Evolutionary conservation across 2,329 filamentous ascomycete species (phyloP).

Genomic region (Samsoniella hepiali): DNA sequence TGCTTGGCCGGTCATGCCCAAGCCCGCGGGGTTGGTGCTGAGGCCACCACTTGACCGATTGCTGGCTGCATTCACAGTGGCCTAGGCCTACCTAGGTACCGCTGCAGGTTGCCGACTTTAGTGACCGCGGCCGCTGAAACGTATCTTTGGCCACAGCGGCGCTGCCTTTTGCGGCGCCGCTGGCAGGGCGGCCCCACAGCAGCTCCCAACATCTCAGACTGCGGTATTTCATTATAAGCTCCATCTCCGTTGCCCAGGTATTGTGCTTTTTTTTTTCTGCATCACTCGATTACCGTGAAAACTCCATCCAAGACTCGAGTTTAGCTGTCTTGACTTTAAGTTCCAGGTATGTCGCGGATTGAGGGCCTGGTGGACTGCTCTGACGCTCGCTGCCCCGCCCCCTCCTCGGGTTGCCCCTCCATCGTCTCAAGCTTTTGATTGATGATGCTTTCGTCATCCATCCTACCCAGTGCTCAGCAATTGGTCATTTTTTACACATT

Average conservation of each 20-base stretch:
- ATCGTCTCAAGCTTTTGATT: constrained; percentile 14
- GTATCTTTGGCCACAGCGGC: neutral
- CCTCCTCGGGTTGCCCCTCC: constrained; percentile 17
- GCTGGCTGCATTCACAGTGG: neutral
- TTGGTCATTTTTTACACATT: constrained; percentile 11
- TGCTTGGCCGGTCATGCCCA: neutral
- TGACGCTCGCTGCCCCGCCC: constrained; percentile 13
- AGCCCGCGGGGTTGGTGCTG: neutral
- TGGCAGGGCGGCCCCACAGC: neutral
- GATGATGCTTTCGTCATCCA: constrained; percentile 17
- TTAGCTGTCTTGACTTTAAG: neutral
- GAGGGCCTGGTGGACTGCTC: neutral
- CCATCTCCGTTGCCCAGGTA: neutral
- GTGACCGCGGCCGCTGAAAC: neutral
- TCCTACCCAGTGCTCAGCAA: constrained; percentile 3
- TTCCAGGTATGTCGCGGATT: constrained; percentile 13
- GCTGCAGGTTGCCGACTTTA: neutral
- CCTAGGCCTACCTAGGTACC: neutral
- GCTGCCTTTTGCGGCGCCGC: constrained; percentile 8
- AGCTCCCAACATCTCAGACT: constrained; percentile 10
- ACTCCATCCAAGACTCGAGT: neutral
- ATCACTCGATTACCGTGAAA: neutral
- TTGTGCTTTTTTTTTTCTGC: neutral
- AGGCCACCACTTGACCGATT: neutral
- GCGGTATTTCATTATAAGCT: constrained; percentile 15